phyloP scores from a whole-genome alignment of 352 stramenopile species.

The Phytophthora quininea region DNA sequence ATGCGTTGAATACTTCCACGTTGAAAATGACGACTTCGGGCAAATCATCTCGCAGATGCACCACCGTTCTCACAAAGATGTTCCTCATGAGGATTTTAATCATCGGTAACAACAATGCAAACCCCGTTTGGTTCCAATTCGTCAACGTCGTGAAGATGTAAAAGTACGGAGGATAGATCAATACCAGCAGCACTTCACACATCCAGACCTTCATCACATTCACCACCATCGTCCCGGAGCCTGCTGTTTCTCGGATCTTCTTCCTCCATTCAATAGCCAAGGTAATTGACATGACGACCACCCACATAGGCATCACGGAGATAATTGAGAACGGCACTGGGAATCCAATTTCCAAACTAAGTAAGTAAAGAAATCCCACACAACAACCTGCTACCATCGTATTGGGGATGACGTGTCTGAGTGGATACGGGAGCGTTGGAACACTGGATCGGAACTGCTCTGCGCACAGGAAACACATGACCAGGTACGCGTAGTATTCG shows the following conservation, averaged over 20 bases:
- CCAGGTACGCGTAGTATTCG: not conserved
- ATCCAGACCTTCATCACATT: constrained; percentile 11
- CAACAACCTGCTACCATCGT: no score
- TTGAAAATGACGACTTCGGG: constrained; percentile 26
- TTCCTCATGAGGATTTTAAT: constrained; percentile 15
- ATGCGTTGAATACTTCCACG: constrained; percentile 32
- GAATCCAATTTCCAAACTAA: no score
- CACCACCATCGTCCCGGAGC: not conserved
- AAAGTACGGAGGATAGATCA: constrained; percentile 20
- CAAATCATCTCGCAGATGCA: constrained; percentile 12
- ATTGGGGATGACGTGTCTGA: no score
- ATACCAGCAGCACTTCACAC: constrained; percentile 12
- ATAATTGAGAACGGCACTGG: no score
- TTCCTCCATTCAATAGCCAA: constrained; percentile 9
- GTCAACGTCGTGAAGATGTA: constrained; percentile 11
- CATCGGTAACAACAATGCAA: constrained; percentile 11
- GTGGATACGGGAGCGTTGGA: no score
- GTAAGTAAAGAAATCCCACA: no score
- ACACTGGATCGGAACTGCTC: no score
- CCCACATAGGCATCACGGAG: not conserved
- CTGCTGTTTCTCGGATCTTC: constrained; percentile 1
- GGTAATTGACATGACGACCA: not conserved
- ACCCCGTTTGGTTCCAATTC: not conserved
- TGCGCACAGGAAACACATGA: no score
- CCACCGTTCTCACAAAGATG: constrained; percentile 11